Base-by-base conservation (phyloP, 768 basidiomycete genomes). In the Russula lepida region DNA sequence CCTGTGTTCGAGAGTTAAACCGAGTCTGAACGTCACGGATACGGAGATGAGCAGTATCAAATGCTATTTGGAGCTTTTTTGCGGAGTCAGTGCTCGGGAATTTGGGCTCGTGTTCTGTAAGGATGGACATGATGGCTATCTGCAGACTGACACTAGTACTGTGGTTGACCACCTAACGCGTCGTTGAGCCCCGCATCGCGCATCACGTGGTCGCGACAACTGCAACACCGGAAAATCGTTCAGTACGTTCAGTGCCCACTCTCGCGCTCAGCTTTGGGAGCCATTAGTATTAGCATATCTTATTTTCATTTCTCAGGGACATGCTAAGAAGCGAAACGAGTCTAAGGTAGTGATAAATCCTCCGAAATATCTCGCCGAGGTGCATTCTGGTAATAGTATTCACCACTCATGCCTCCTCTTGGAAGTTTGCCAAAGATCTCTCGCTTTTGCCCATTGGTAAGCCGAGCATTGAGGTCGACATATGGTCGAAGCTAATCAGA, bases 401-500 rank as follows among this genome's bases (percentile, higher is more conserved):
- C 66, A 15, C 65, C 69, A 13, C 67, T 71, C 37, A 74, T 66
- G 17, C 73, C 72, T 9, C 72, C 72, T n/a, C 65, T 67, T 2
- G 71, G 73, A n/a, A 71, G 66, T 59, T 72, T 72, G 54, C 72
- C 72, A 54, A 69, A 71, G 21, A 74, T 66, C 46, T 73, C 71
- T 27, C 62, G 60, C 47, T 68, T 69, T 44, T 73, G 71, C 33
- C 4, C 49, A 19, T 33, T 52, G 23, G 59, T 62, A 27, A 84
- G 73, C 28, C 72, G 74, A 19, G 78, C 78, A 48, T 67, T 71
- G 28, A 75, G 67, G 56, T 79, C 72, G 30, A 90, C 86, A 73
- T 89, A 90, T 13, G 89, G 83, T 70, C 83, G 84, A 50, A 91
- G 74, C 89, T 90, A 65, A 27, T 17, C 55, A 8, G 39, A 52